phyloP scores from a whole-genome alignment of 306 rosid genomes.

The Malus sylvestris region DNA sequence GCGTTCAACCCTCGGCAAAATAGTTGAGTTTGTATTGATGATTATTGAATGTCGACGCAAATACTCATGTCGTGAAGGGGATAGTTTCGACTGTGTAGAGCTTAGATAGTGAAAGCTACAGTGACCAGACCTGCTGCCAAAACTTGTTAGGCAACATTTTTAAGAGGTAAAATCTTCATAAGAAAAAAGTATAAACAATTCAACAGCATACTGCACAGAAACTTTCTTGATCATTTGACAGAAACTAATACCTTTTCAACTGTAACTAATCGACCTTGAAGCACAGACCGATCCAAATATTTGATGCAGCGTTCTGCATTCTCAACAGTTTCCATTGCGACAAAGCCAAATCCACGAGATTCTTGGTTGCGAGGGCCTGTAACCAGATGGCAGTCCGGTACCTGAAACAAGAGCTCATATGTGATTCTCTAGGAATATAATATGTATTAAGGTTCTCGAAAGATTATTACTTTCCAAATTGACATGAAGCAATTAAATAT shows the following conservation, averaged over 20 bases:
- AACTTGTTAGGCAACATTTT: conserved; percentile 42
- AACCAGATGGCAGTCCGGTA: conserved; percentile 35
- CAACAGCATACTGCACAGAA: not conserved
- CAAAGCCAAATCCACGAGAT: conserved; percentile 47
- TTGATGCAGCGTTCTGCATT: conserved; percentile 44
- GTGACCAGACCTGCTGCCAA: conserved; percentile 46
- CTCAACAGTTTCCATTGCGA: conserved; percentile 41
- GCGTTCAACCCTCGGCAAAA: conserved; percentile 35
- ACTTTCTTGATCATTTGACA: conserved; percentile 9
- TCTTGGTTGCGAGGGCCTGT: conserved; percentile 34
- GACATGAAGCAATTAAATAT: not conserved
- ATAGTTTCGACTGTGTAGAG: conserved; percentile 40
- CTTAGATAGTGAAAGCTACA: conserved; percentile 48
- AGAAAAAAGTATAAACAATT: not conserved
- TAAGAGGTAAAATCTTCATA: conserved; percentile 11
- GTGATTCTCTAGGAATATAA: not conserved
- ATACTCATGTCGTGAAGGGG: conserved; percentile 32
- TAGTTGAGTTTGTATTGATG: conserved; percentile 36
- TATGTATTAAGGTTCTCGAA: not conserved
- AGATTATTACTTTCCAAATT: not conserved
- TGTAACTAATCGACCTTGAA: conserved; percentile 41
- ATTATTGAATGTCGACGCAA: conserved; percentile 38
- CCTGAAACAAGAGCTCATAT: conserved; percentile 29
- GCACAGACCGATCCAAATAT: conserved; percentile 33
- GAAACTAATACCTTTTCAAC: conserved; percentile 41